These are phyloP conservation scores for Xanthoconium stramineum DNA, from an alignment of 768 basidiomycete genomes.

Conservation along the genomic window DNA sequence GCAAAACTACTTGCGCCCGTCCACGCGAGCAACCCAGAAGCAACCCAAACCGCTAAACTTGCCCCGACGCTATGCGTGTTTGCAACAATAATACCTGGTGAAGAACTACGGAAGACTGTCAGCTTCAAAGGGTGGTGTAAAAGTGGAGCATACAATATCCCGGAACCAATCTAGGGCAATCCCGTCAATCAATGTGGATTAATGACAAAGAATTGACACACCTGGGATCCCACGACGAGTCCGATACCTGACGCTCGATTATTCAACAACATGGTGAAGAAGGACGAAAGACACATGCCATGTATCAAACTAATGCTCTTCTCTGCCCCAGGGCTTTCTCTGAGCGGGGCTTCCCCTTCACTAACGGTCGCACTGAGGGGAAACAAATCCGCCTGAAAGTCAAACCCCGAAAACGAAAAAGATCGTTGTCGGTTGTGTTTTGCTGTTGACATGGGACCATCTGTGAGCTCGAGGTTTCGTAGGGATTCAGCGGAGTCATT, in stretches of 20 bases:
- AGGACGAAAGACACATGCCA: constrained; percentile 43
- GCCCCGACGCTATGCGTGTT: constrained; percentile 89
- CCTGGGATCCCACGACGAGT: constrained; percentile 79
- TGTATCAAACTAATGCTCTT: constrained; percentile 77
- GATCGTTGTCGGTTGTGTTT: constrained; percentile 43
- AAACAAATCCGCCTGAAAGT: constrained; percentile 74
- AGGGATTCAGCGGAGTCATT: constrained; percentile 71
- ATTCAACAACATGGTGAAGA: constrained; percentile 4
- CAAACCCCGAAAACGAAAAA: constrained; percentile 72
- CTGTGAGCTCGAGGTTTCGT: constrained; percentile 73
- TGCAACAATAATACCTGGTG: constrained; percentile 87
- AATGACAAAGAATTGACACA: constrained; percentile 21
- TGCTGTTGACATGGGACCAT: constrained; percentile 47
- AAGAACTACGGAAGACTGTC: constrained; percentile 53
- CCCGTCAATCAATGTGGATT: neutral
- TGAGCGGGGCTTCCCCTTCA: constrained; percentile 53
- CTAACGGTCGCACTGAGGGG: constrained; percentile 76
- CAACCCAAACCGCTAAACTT: constrained; percentile 81
- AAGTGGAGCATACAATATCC: constrained; percentile 73
- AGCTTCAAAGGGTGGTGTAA: neutral
- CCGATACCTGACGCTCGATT: constrained; percentile 61
- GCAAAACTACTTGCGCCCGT: constrained; percentile 95
- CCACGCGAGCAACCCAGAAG: constrained; percentile 85
- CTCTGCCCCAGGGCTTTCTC: constrained; percentile 55
- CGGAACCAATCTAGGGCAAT: constrained; percentile 71